A percentile compares a stretch with the other conserved stretches of the same genome.
Evolutionary conservation across 2,329 filamentous ascomycete genomes (phyloP).

Genomic region (Sarocladium strictum): DNA sequence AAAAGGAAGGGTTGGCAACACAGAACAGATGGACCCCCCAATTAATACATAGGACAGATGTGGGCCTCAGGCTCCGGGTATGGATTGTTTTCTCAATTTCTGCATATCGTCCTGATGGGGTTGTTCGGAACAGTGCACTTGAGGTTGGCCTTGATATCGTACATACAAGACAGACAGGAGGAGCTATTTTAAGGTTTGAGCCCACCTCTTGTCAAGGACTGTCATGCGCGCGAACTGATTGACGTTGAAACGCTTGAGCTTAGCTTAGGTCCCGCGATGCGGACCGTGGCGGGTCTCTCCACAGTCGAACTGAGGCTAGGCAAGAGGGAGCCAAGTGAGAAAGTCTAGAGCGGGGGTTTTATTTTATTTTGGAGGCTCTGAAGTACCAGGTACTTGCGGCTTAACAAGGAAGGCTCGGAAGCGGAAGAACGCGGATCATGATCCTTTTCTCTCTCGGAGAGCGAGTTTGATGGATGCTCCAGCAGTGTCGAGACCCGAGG

Average conservation of each 20-base stretch:
- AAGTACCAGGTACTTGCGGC: not conserved
- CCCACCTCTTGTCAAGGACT: not conserved
- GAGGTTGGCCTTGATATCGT: too few relatives aligned
- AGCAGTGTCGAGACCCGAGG: too few relatives aligned
- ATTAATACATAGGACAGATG: not conserved
- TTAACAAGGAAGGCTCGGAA: not conserved
- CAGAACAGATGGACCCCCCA: not conserved
- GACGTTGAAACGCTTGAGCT: not conserved
- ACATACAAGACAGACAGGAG: too few relatives aligned
- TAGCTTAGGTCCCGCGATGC: slow-evolving; percentile 8
- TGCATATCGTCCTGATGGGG: too few relatives aligned
- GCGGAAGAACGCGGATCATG: not conserved
- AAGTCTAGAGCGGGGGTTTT: not conserved
- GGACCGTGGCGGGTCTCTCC: slow-evolving; percentile 4
- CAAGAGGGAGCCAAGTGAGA: not conserved
- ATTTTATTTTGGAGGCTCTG: too few relatives aligned
- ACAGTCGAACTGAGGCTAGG: not conserved
- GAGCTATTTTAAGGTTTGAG: not conserved
- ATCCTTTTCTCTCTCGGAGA: too few relatives aligned
- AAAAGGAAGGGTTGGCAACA: not conserved
- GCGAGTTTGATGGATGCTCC: too few relatives aligned
- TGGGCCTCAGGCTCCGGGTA: not conserved
- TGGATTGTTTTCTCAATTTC: too few relatives aligned
- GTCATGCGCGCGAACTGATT: not conserved
- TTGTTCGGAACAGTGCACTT: too few relatives aligned